Conservation (phyloP, 1,284 basidiomycete genomes). For the Tilletiopsis washingtonensis region DNA sequence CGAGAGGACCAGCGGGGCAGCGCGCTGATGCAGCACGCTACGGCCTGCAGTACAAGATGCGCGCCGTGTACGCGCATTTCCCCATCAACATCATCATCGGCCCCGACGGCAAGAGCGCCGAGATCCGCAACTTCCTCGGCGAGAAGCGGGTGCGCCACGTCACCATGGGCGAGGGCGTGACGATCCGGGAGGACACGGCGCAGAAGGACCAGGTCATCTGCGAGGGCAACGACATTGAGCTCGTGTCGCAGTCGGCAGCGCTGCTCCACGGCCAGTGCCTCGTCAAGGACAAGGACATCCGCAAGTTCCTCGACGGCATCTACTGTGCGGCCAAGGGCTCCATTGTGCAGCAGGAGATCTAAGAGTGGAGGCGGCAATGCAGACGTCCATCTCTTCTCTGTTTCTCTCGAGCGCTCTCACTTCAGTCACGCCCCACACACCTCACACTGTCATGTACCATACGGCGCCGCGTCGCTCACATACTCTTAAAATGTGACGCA, state of each 20-base stretch:
- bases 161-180: conserved; percentile 82
- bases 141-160: conserved; percentile 88
- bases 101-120: conserved; percentile 66
- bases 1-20: too few species aligned
- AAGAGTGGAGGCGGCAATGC: too few species aligned
- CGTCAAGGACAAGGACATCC: conserved; percentile 53
- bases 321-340: conserved; percentile 77
- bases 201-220: conserved; percentile 68
- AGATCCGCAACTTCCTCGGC: conserved; percentile 98
- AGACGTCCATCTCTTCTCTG: too few species aligned
- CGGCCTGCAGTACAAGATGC: conserved; percentile 68
- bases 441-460: too few species aligned
- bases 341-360: conserved; percentile 52
- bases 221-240: conserved; percentile 54
- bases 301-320: conserved; percentile 56
- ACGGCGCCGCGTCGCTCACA: too few species aligned
- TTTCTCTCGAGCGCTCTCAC: too few species aligned
- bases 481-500: too few species aligned
- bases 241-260: conserved; percentile 46
- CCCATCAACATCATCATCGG: conserved; percentile 97
- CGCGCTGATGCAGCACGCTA: too few species aligned
- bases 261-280: conserved; percentile 45
- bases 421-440: too few species aligned
- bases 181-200: conserved; percentile 77
- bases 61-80: conserved; percentile 95